Evolutionary conservation across 129 eudicot genomes (phyloP).

Genomic region (Escallonia rubra): DNA sequence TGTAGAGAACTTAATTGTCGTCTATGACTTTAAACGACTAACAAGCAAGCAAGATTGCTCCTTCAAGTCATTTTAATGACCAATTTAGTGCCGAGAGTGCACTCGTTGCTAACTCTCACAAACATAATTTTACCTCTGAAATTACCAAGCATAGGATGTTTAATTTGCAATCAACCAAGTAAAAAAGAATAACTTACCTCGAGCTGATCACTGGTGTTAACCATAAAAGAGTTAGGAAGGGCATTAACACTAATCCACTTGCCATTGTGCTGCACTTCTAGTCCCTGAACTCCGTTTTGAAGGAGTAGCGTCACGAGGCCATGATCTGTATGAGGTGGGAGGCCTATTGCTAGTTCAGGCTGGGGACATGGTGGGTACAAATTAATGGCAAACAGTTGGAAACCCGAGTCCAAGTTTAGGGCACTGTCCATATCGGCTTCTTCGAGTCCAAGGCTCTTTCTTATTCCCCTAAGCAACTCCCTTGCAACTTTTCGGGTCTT

Average conservation of each 20-base stretch:
- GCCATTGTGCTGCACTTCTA: constrained; percentile 41
- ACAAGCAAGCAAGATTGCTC: too few species aligned
- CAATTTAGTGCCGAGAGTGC: too few species aligned
- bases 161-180: too few species aligned
- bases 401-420: constrained; percentile 31
- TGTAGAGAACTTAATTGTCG: too few species aligned
- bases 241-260: constrained; percentile 46
- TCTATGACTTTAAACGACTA: too few species aligned
- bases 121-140: too few species aligned
- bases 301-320: constrained; percentile 47
- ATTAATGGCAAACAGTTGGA: constrained; percentile 34
- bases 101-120: too few species aligned
- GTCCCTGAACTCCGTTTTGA: constrained; percentile 42
- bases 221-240: constrained; percentile 46
- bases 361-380: constrained; percentile 57
- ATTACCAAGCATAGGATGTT: too few species aligned
- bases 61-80: too few species aligned
- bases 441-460: constrained; percentile 44
- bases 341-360: constrained; percentile 55
- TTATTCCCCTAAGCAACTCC: constrained; percentile 36
- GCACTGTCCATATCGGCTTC: constrained; percentile 25
- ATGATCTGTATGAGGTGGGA: constrained; percentile 64
- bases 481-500: constrained; percentile 30
- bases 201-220: constrained; percentile 54
- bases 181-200: constrained; percentile 27